These are phyloP conservation scores for Yarrowia hollandica DNA, from an alignment of 805 yeast genomes.

Conservation along the genomic window DNA sequence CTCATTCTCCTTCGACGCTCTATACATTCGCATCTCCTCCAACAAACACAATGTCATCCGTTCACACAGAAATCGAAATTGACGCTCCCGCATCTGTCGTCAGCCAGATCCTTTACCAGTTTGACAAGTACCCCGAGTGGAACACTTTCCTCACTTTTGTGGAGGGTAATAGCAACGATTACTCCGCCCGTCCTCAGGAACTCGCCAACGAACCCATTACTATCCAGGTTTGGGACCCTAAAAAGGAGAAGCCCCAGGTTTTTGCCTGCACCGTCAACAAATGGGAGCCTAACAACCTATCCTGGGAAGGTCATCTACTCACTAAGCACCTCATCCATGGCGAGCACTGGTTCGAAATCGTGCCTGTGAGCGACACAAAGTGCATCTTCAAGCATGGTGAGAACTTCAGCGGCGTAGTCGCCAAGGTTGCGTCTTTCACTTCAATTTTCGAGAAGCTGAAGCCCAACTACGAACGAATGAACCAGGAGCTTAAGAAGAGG, in stretches of 20 bases:
- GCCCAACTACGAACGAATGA: constrained; percentile 22
- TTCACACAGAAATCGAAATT: constrained; percentile 17
- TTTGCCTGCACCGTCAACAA: background rate
- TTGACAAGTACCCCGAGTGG: constrained; percentile 25
- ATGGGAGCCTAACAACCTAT: constrained; percentile 3
- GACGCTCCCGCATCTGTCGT: constrained; percentile 21
- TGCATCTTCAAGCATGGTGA: constrained; percentile 29
- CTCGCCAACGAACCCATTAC: constrained; percentile 8
- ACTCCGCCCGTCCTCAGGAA: background rate
- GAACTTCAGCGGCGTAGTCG: background rate
- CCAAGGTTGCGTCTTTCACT: background rate
- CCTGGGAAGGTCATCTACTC: constrained; percentile 11
- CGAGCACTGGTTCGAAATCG: constrained; percentile 25
- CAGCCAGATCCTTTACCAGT: constrained; percentile 22
- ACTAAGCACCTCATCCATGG: constrained; percentile 16
- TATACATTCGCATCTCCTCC: background rate
- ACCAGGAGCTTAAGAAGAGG: constrained; percentile 16
- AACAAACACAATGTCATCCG: background rate
- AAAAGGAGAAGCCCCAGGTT: background rate
- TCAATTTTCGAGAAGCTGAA: background rate
- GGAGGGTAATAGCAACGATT: background rate
- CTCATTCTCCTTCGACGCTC: too few species aligned
- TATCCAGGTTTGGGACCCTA: background rate
- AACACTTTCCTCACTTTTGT: constrained; percentile 11
- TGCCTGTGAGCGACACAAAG: constrained; percentile 2